Percentiles rank a stretch among this genome's conserved stretches.
Evolutionary conservation across 2,329 filamentous ascomycete species (phyloP).

Genomic region (Blumeria hordei): DNA sequence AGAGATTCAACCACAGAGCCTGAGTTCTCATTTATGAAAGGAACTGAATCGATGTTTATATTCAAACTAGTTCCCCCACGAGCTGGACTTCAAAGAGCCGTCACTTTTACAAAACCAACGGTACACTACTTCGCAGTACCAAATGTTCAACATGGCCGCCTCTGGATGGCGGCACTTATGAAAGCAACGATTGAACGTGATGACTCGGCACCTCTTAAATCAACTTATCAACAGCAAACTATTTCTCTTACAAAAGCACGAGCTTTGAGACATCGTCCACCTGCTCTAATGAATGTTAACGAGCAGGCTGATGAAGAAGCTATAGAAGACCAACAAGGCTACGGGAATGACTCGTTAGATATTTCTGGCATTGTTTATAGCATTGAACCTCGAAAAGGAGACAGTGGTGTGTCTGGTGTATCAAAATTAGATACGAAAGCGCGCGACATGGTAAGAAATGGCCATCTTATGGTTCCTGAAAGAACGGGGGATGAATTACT

Average conservation of each 20-base stretch:
- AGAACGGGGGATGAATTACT: neutral
- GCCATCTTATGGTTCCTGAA: neutral
- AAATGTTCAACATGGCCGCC: constrained; percentile 60
- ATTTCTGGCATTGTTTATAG: constrained; percentile 15
- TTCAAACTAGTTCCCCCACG: constrained; percentile 93
- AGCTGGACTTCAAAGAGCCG: constrained; percentile 62
- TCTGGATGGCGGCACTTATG: constrained; percentile 98
- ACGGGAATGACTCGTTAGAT: constrained; percentile 11
- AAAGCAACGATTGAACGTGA: constrained; percentile 97
- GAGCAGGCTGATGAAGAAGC: constrained; percentile 16
- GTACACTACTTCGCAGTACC: constrained; percentile 96
- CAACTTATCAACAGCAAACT: constrained; percentile 90
- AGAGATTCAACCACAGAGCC: constrained; percentile 19
- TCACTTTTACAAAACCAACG: constrained; percentile 93
- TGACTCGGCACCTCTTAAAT: constrained; percentile 52
- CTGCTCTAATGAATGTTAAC: constrained; percentile 56
- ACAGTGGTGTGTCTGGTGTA: constrained; percentile 15
- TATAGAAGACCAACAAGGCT: constrained; percentile 12
- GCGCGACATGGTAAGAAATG: neutral
- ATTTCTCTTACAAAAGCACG: constrained; percentile 78
- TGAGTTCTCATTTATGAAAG: constrained; percentile 14
- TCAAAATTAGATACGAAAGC: constrained; percentile 8
- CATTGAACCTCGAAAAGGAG: constrained; percentile 12
- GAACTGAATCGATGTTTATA: constrained; percentile 62
- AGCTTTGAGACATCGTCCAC: constrained; percentile 69